Evolutionary conservation across 148 eudicot genomes (phyloP).

Genomic region (Cornus kousa): DNA sequence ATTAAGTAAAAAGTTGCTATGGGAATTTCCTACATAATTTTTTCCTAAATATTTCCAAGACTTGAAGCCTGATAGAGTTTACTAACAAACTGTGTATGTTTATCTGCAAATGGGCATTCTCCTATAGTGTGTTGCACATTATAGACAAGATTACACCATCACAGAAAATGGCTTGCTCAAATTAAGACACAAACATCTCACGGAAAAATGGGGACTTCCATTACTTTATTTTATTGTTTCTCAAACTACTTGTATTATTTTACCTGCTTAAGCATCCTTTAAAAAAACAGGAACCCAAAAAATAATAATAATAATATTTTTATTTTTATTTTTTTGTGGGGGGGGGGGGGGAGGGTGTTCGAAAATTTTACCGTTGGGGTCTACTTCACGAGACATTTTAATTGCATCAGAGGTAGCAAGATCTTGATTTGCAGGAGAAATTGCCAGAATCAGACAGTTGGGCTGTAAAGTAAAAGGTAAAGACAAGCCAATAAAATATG

Average conservation of each 20-base stretch:
- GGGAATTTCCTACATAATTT: neutral
- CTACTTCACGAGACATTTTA: slow-evolving; percentile 72
- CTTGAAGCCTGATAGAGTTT: neutral
- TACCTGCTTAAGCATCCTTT: neutral
- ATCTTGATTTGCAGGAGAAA: slow-evolving; percentile 83
- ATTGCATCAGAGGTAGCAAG: slow-evolving; percentile 82
- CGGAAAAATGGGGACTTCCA: no score
- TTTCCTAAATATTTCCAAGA: neutral
- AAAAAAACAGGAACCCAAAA: neutral
- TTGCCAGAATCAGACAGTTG: slow-evolving; percentile 66
- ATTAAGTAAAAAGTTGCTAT: neutral
- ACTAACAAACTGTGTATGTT: neutral
- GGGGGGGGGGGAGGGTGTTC: neutral
- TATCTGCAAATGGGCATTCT: neutral
- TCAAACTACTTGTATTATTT: neutral
- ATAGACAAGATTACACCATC: neutral
- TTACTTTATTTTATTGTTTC: no score
- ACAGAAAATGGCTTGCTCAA: neutral
- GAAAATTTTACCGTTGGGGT: slow-evolving; percentile 51
- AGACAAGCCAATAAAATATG: slow-evolving; percentile 6
- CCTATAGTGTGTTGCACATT: neutral
- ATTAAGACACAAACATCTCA: no score
- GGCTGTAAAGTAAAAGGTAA: slow-evolving; percentile 46
- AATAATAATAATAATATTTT: no score
- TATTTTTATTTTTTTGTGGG: neutral